Evolutionary conservation across 192 early-diverging fungal species (phyloP).

Genomic region (Chytriomyces confervae): DNA sequence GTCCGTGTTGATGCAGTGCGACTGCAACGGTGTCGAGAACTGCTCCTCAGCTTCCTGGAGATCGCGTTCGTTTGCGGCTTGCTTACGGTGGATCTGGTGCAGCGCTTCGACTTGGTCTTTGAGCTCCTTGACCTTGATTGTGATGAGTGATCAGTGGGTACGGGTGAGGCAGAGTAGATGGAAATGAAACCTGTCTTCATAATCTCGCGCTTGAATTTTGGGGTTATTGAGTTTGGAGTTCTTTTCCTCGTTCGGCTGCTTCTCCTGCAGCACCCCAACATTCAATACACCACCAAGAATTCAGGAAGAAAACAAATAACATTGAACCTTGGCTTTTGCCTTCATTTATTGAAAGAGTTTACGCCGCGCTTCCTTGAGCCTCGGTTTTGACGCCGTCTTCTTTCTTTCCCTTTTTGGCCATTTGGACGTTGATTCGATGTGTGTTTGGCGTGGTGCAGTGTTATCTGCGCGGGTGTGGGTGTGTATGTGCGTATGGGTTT

Average conservation of each 20-base stretch:
- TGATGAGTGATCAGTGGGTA: too few relatives aligned
- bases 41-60: constrained; percentile 63
- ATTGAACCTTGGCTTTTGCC: constrained; percentile 55
- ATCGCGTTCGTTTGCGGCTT: constrained; percentile 43
- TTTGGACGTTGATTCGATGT: not conserved
- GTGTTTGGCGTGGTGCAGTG: too few relatives aligned
- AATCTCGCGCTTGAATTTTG: constrained; percentile 66
- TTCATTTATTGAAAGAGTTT: constrained; percentile 54
- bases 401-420: constrained; percentile 59
- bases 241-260: constrained; percentile 56
- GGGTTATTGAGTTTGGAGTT: constrained; percentile 58
- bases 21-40: constrained; percentile 54
- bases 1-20: constrained; percentile 65
- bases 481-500: too few relatives aligned
- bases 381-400: constrained; percentile 57
- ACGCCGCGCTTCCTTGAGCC: constrained; percentile 53
- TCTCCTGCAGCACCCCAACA: constrained; percentile 38
- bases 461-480: too few relatives aligned
- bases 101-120: constrained; percentile 48
- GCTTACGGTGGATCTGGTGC: constrained; percentile 55
- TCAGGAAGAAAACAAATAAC: not conserved
- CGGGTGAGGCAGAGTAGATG: too few relatives aligned
- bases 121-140: constrained; percentile 57
- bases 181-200: constrained; percentile 48
- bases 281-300: not conserved